These are phyloP conservation scores for Bremia lactucae DNA, from an alignment of 352 stramenopile genomes.

Conservation along the genomic window DNA sequence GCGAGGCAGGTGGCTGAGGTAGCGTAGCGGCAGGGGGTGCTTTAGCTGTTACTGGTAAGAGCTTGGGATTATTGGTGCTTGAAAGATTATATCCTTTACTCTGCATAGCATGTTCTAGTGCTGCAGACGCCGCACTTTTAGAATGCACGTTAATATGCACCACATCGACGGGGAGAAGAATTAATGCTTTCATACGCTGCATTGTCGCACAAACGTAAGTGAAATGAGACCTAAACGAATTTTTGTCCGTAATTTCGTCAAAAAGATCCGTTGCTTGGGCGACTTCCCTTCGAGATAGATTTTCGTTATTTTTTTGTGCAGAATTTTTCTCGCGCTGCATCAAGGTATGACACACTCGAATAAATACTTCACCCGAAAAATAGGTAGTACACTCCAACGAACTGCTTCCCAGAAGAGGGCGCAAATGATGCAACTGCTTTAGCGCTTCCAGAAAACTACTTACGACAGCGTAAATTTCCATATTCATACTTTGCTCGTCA, in stretches of 20 bases:
- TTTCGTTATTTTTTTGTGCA: background rate
- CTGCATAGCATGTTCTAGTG: conserved; percentile 13
- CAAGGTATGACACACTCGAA: conserved; percentile 36
- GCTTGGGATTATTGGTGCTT: background rate
- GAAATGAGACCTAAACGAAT: conserved; percentile 24
- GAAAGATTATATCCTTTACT: conserved; percentile 1
- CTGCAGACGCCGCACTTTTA: conserved; percentile 9
- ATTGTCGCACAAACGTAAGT: conserved; percentile 19
- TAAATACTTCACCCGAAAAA: conserved; percentile 59
- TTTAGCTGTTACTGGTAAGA: background rate
- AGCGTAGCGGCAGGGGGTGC: conserved; percentile 1
- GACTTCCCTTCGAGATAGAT: conserved; percentile 16
- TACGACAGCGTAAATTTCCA: conserved; percentile 37
- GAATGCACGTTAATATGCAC: background rate
- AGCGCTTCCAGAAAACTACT: conserved; percentile 40
- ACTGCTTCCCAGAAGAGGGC: conserved; percentile 38
- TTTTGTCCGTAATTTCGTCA: conserved; percentile 9
- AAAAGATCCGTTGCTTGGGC: conserved; percentile 17
- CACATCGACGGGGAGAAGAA: conserved; percentile 11
- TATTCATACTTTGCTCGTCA: conserved; percentile 33
- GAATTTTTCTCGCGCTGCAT: conserved; percentile 9
- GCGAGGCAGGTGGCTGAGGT: conserved; percentile 1
- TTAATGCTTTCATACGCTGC: conserved; percentile 22
- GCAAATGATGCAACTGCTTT: conserved; percentile 45
- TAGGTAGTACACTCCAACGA: conserved; percentile 31